A percentile compares a stretch with the other conserved stretches of the same genome.
These are phyloP conservation scores for Botryosphaeria dothidea DNA, from an alignment of 2,329 filamentous ascomycete genomes.

Conservation along the genomic window DNA sequence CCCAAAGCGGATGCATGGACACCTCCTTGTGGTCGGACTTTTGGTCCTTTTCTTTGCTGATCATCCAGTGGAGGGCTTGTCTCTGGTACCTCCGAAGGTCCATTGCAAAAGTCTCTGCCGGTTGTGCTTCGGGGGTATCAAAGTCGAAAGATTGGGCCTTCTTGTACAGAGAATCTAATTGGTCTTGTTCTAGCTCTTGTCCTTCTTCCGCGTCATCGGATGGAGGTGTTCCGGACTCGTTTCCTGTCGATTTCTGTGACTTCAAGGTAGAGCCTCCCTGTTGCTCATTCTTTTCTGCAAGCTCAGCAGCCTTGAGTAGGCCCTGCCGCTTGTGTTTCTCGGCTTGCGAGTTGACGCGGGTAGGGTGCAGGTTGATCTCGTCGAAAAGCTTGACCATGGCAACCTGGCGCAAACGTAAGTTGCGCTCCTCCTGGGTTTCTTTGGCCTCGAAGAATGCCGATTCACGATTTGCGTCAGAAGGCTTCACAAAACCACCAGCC, in stretches of 20 bases:
- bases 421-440: conserved; percentile 82
- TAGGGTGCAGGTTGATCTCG: conserved; percentile 81
- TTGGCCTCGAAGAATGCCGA: conserved; percentile 78
- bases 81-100: conserved; percentile 89
- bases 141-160: conserved; percentile 98
- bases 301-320: conserved; percentile 82
- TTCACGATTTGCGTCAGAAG: conserved; percentile 68
- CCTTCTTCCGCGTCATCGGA: conserved; percentile 75
- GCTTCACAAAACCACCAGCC: conserved; percentile 59
- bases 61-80: conserved; percentile 95
- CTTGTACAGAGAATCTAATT: conserved; percentile 89
- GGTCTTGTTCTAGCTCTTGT: conserved; percentile 89
- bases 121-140: conserved; percentile 81
- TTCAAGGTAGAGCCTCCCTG: conserved; percentile 25
- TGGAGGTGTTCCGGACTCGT: conserved; percentile 40
- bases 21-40: conserved; percentile 65
- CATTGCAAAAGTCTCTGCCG: conserved; percentile 79
- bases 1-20: conserved; percentile 97
- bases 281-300: conserved; percentile 69
- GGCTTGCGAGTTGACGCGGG: conserved; percentile 70
- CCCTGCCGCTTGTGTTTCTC: conserved; percentile 80
- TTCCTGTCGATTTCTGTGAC: conserved; percentile 53
- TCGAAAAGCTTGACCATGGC: conserved; percentile 86
- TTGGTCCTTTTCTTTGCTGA: conserved; percentile 84
- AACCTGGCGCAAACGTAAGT: conserved; percentile 80